Base-by-base conservation (phyloP, 495 filamentous ascomycete species). In the Achaetomiella virescens region DNA sequence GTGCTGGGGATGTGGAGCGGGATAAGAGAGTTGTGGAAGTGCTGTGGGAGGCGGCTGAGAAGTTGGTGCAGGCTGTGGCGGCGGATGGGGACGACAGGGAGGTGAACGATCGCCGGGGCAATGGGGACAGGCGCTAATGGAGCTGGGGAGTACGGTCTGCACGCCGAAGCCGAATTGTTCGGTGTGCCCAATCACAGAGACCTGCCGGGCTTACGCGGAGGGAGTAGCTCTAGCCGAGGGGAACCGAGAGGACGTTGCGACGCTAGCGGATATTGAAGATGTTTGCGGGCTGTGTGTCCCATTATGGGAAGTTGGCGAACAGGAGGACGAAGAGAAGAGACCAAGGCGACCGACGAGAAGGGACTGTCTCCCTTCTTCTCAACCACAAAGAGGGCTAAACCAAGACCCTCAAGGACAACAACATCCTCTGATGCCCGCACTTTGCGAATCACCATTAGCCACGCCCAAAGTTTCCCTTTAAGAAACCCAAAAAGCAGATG, bases 61-160 rank as follows among this genome's bases (percentile, higher is more conserved):
- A 48, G 15, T 52, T 78, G 25, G 75, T 71, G 7, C 66, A 60
- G 38, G 65, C 52, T n/a, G 65, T 72, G 24, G 73, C 69, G 8
- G 37, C 12, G 36, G 46, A 48, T 1, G 43, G 37, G 0, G 40
- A n/a, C 14, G 65, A 54, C 0, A 60, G 43, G 5, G 57, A 49
- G 6, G 46, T 59, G 1, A 73, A 66, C 48, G 72, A 75, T 24
- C 48, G 35, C 73, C 75, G 0, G 75, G 75, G 12, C 46, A 55
- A 45, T 76, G 74, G 75, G 75, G 75, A 10, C 75, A 78, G 44
- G 75, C 70, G 40, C 41, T 78, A 14, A 78, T 78, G 75, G 75
- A 78, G 55, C 59, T 78, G 22, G 75, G 75, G 11, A 75, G 72
- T 48, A 78, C 75, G 5, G 52, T 78, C 1, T 78, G 75, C 42